Evolutionary conservation across 108 stramenopile genomes (phyloP), one percentile per base, ranked within the genome.

Genomic region (Nannochloropsis gaditana): DNA sequence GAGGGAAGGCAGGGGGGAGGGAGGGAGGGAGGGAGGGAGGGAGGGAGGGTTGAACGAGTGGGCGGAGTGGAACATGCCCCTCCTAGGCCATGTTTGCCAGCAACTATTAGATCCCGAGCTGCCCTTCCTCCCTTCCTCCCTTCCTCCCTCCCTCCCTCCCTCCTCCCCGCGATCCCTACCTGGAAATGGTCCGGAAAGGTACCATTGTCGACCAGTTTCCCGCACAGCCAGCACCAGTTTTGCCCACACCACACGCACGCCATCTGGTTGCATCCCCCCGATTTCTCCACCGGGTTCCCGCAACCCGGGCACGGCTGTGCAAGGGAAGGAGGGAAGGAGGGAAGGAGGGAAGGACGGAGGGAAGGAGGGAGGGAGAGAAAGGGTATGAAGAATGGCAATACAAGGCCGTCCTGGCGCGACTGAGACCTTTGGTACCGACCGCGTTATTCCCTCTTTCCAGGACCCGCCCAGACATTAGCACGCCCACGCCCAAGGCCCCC

Each of bases 241-340:
- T 86, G 80, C 5, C 82, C 80, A 82, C 91, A 90, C 73, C 81
- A 88, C 9, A 87, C 83, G 31, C 91, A 91, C 43, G 83, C 15
- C 59, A 92, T 92, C 85, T 92, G 92, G 84, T 92, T 92, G 79
- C 92, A 92, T 11, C 92, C 92, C 2, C 92, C 92, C 44, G 91
- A 90, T 45, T 92, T 92, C 41, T 90, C 90, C 10, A 92, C 91
- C 1, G 91, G 84, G 8, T 90, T 92, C 42, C 91, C 91, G 83
- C 92, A 92, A 2, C 47, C 86, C 41, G 92, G 92, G 81, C 92
- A 92, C 2, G 85, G 92, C 81, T 91, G 90, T 11, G 89, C 31
- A 31, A 31, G 31, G 31, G 59, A 8, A 8, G 6, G 3, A 2
- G 59, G 59, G 59, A 73, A 8, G 8, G 8, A 73, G 8, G 59